Evolutionary conservation across 768 basidiomycete genomes (phyloP).

Genomic region (Rhizopogon sp.): DNA sequence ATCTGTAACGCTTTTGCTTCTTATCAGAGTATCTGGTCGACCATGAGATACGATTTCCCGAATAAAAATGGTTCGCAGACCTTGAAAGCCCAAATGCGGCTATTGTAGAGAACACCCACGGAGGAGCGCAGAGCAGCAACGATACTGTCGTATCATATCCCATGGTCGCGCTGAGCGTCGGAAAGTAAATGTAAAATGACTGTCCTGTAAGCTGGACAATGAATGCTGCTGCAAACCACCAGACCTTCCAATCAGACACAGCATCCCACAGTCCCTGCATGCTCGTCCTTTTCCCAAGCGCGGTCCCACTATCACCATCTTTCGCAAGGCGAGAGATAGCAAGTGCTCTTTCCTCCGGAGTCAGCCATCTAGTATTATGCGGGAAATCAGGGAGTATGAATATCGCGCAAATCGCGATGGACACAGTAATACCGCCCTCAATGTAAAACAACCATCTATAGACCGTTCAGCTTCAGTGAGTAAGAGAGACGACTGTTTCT

Average conservation of each 20-base stretch:
- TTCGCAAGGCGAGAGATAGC: conserved; percentile 27
- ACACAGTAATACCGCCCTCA: conserved; percentile 27
- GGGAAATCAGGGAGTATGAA: conserved; percentile 37
- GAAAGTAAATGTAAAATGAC: conserved; percentile 20
- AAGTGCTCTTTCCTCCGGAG: conserved; percentile 23
- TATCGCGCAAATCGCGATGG: conserved; percentile 28
- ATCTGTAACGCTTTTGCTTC: conserved; percentile 61
- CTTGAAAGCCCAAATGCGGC: conserved; percentile 21
- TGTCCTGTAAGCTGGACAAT: conserved; percentile 9
- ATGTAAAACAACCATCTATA: conserved; percentile 20
- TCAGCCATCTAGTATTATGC: conserved; percentile 24
- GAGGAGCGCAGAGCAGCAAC: conserved; percentile 36
- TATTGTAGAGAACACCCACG: conserved; percentile 28
- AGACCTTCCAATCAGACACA: conserved; percentile 37
- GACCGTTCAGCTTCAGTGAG: background rate
- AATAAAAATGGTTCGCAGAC: background rate
- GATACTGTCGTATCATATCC: conserved; percentile 33
- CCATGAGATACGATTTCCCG: background rate
- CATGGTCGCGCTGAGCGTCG: conserved; percentile 28
- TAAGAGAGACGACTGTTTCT: conserved; percentile 8
- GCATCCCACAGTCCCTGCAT: conserved; percentile 31
- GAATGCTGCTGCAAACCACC: conserved; percentile 27
- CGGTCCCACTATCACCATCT: conserved; percentile 19
- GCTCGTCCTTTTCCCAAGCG: conserved; percentile 6
- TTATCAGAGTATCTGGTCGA: conserved; percentile 58